Evolutionary conservation across 805 yeast genomes (phyloP).

Genomic region (Monosporozyma siamensis): DNA sequence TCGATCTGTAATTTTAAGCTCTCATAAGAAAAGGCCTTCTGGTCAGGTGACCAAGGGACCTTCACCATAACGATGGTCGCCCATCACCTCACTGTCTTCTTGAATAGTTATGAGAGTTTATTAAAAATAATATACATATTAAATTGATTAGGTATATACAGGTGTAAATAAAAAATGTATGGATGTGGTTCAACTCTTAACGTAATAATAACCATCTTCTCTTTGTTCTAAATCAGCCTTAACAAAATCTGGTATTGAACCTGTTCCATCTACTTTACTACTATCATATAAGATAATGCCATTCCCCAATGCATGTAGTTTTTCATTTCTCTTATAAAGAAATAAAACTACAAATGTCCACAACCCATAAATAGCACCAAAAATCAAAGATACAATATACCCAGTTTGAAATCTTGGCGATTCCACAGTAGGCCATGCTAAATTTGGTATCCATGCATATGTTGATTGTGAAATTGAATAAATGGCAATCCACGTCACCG

Average conservation of each 20-base stretch:
- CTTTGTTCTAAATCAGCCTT: conserved; percentile 20
- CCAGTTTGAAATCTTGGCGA: conserved; percentile 50
- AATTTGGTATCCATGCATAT: conserved; percentile 48
- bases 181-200: conserved; percentile 4
- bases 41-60: not conserved
- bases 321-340: conserved; percentile 47
- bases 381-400: conserved; percentile 40
- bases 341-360: conserved; percentile 46
- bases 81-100: too few species aligned
- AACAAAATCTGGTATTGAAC: conserved; percentile 23
- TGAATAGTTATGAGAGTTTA: too few species aligned
- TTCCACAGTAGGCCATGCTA: conserved; percentile 47
- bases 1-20: not conserved
- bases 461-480: conserved; percentile 51
- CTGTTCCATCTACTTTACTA: conserved; percentile 25
- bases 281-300: conserved; percentile 42
- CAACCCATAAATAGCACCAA: conserved; percentile 37
- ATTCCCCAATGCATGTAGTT: conserved; percentile 35
- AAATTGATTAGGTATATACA: too few species aligned
- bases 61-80: too few species aligned
- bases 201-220: conserved; percentile 24
- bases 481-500: conserved; percentile 47
- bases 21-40: not conserved
- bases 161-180: too few species aligned
- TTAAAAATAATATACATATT: not conserved